Evolutionary conservation across 169 alveolate genomes (phyloP).

Genomic region (Plasmodium cynomolgi): DNA sequence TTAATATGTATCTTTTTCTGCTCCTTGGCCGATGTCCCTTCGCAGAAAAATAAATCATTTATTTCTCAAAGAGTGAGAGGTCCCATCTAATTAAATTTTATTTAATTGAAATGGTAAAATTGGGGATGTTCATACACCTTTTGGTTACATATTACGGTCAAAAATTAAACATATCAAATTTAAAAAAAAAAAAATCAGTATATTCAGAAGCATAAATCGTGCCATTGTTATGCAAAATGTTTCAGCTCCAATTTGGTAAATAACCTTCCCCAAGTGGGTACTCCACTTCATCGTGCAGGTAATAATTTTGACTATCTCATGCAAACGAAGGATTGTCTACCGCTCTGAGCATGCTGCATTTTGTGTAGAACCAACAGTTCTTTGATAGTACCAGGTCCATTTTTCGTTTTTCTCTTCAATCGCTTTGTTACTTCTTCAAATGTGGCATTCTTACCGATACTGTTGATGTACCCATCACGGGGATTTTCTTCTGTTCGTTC

Average conservation of each 20-base stretch:
- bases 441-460: neutral
- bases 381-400: neutral
- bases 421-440: neutral
- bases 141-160: no score
- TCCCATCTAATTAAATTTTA: no score
- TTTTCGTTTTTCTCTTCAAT: neutral
- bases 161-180: no score
- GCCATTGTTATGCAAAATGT: neutral
- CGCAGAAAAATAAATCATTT: no score
- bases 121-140: no score
- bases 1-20: no score
- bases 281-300: neutral
- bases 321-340: neutral
- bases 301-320: neutral
- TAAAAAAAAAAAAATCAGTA: neutral
- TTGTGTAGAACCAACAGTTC: neutral
- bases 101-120: no score
- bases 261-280: neutral
- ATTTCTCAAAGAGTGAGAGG: no score
- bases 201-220: neutral
- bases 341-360: neutral
- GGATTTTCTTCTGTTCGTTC: neutral
- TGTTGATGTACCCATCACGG: neutral
- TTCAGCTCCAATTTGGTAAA: neutral
- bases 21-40: no score